Conservation (phyloP, 2,329 filamentous ascomycete genomes). For the Chrysoporthe austroafricana region DNA sequence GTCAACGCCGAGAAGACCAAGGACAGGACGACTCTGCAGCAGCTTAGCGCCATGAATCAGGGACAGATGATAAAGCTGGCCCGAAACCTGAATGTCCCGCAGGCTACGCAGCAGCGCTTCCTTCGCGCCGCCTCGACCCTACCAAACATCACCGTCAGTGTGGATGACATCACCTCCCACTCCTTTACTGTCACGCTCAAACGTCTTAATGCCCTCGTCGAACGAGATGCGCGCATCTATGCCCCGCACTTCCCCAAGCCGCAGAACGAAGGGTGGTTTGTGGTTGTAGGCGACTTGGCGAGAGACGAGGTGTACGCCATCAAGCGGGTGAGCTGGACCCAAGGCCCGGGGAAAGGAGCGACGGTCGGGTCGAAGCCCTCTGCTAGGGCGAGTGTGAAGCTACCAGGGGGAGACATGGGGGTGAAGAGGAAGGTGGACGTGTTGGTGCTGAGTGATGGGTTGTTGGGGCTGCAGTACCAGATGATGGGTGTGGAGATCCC, state of each 20-base stretch:
- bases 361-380: slow-evolving; percentile 51
- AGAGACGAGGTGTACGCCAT: slow-evolving; percentile 81
- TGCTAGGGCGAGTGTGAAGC: slow-evolving; percentile 61
- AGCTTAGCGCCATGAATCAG: slow-evolving; percentile 43
- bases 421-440: slow-evolving; percentile 70
- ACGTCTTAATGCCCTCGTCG: slow-evolving; percentile 67
- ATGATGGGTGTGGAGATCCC: slow-evolving; percentile 57
- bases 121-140: slow-evolving; percentile 65
- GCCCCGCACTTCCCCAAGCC: slow-evolving; percentile 91
- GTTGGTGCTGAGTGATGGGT: slow-evolving; percentile 82
- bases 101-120: slow-evolving; percentile 51
- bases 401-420: slow-evolving; percentile 52
- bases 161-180: slow-evolving; percentile 63
- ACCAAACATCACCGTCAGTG: slow-evolving; percentile 68
- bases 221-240: slow-evolving; percentile 75
- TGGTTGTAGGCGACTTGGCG: slow-evolving; percentile 69
- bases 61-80: slow-evolving; percentile 49
- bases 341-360: slow-evolving; percentile 32
- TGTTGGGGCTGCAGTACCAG: slow-evolving; percentile 71
- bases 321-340: slow-evolving; percentile 79
- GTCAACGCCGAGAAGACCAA: slow-evolving; percentile 54
- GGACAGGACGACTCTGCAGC: slow-evolving; percentile 44
- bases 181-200: slow-evolving; percentile 66
- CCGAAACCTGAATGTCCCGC: slow-evolving; percentile 55
- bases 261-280: slow-evolving; percentile 92